Base-by-base conservation (phyloP, 306 rosid genomes). In the Prunus davidiana region DNA sequence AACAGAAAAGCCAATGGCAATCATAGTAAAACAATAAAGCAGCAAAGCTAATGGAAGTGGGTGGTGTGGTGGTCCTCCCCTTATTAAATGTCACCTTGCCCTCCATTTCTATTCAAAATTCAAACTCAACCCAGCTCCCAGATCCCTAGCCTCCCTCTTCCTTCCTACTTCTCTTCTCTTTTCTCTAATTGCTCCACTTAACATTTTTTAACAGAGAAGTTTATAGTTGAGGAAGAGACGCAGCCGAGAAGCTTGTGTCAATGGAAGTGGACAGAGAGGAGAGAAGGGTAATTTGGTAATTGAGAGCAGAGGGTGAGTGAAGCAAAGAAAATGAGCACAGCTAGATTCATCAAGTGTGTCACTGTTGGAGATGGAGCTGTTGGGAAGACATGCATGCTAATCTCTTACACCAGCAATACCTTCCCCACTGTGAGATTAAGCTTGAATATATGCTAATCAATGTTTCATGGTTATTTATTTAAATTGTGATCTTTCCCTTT, bases 361-460 rank as follows among this genome's bases (percentile, higher is more conserved):
- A 93, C 97, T 1, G 97, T 93, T 18, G 98, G 98, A 18, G 98
- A 93, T 82, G 97, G 97, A 70, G 98, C 97, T 51, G 97, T 93
- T 30, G 98, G 97, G 71, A 93, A 93, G 76, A 93, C 98, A 1
- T 93, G 98, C 76, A 89, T 91, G 98, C 97, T 93, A 45, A 93
- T 90, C 58, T 93, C 96, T 45, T 93, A 92, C 72, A 92, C 97
- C 46, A 90, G 97, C 94, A 93, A 91, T 73, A 88, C 96, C 30
- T 91, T 93, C 78, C 97, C 98, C 38, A 93, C 93, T 65, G 98
- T 93, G 87, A 27, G 76, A 41, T 61, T 34, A 47, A 47, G 15
- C 52, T 2, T 47, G 52, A 10, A 13, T 47, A 11, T 47, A 47
- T 47, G 52, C 52, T 11, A 10, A 47, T 47, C 14, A 12, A 47